Percentiles rank a stretch among this genome's conserved stretches.
Evolutionary conservation across 495 filamentous ascomycete genomes (phyloP).

Genomic region (Pseudoneurospora amorphoporcata): DNA sequence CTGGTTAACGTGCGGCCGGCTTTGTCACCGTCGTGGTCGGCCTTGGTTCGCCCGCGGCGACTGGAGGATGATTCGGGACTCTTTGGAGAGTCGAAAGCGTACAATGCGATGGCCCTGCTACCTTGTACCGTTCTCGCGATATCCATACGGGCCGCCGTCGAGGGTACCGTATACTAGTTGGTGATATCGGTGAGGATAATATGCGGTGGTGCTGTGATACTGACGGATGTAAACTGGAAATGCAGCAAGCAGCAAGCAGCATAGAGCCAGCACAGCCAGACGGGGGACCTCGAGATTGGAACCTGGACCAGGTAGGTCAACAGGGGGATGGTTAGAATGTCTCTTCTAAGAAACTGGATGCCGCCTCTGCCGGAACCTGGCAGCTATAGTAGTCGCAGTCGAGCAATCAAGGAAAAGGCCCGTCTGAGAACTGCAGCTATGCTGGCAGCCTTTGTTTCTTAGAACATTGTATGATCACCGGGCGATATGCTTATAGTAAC

Average conservation of each 20-base stretch:
- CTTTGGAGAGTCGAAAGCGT: neutral
- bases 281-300: neutral
- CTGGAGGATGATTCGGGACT: neutral
- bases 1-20: neutral
- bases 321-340: constrained; percentile 2
- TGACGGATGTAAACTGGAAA: neutral
- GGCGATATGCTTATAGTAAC: neutral
- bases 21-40: neutral
- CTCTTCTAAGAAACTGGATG: neutral
- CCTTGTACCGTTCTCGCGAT: neutral
- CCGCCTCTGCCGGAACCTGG: constrained; percentile 15
- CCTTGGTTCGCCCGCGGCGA: neutral
- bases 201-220: neutral
- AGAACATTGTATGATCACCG: constrained; percentile 5
- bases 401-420: constrained; percentile 9
- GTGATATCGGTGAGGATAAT: neutral
- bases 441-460: constrained; percentile 3
- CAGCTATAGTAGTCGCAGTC: neutral
- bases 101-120: neutral
- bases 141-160: neutral
- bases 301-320: neutral
- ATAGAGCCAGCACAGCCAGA: neutral
- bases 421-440: constrained; percentile 7
- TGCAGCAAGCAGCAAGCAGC: constrained; percentile 5
- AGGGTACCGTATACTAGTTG: neutral